Evolutionary conservation across 352 stramenopile species (phyloP).

Genomic region (Phytophthora litchii): DNA sequence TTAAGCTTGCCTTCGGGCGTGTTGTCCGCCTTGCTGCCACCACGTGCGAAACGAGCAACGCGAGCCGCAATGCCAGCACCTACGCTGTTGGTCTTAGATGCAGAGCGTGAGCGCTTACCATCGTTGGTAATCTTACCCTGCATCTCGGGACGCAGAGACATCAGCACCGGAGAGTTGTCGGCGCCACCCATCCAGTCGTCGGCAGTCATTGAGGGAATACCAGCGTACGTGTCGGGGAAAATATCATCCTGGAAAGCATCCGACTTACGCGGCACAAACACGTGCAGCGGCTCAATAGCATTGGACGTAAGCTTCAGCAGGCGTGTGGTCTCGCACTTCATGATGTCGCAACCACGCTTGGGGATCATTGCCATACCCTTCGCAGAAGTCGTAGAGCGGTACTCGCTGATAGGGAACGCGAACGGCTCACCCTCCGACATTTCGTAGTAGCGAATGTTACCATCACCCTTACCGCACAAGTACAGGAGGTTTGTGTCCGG

Average conservation of each 20-base stretch:
- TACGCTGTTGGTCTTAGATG: constrained; percentile 47
- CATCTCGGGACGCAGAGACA: constrained; percentile 92
- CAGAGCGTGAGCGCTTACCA: constrained; percentile 73
- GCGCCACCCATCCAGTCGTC: constrained; percentile 96
- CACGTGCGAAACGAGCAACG: constrained; percentile 52
- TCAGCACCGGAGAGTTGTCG: constrained; percentile 93
- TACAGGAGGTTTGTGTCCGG: constrained; percentile 98
- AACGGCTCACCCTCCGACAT: constrained; percentile 96
- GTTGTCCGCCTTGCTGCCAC: constrained; percentile 43
- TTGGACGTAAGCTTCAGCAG: constrained; percentile 97
- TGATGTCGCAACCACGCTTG: constrained; percentile 98
- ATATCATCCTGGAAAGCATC: constrained; percentile 99
- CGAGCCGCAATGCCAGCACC: constrained; percentile 46
- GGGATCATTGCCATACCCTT: constrained; percentile 99
- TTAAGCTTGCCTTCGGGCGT: constrained; percentile 70
- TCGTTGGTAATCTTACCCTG: constrained; percentile 89
- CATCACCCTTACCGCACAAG: constrained; percentile 97
- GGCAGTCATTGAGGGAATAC: constrained; percentile 93
- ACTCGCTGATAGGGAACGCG: constrained; percentile 94
- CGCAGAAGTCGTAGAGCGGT: constrained; percentile 94
- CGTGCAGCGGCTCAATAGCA: constrained; percentile 96
- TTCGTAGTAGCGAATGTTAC: constrained; percentile 99
- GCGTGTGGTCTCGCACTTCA: constrained; percentile 96
- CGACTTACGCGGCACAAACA: constrained; percentile 97
- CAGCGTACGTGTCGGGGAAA: constrained; percentile 96